These are phyloP conservation scores for Leucocoprinus birnbaumii DNA, from an alignment of 768 basidiomycete species.

Conservation along the genomic window DNA sequence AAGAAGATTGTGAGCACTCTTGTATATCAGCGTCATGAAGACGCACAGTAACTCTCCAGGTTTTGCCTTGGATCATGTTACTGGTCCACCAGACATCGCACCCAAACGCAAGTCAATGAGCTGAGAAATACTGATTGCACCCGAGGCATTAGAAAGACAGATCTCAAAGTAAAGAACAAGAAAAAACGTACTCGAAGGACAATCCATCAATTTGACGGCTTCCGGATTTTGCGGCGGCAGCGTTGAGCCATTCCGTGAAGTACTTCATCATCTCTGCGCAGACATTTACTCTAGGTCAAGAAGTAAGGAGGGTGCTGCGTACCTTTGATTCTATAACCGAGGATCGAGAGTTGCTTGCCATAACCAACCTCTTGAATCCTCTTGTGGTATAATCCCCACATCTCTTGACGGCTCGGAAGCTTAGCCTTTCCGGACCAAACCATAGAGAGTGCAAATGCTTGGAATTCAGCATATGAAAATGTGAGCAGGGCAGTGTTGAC, in stretches of 20 bases:
- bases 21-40: too few relatives aligned
- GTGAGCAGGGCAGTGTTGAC: conserved; percentile 7
- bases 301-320: neutral
- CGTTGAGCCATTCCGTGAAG: conserved; percentile 38
- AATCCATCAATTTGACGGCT: conserved; percentile 25
- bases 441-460: conserved; percentile 32
- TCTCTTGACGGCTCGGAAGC: conserved; percentile 26
- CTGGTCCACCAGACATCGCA: too few relatives aligned
- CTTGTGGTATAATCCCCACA: conserved; percentile 30
- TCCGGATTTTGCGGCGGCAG: conserved; percentile 35
- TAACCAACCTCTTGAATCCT: conserved; percentile 32
- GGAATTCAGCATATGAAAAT: conserved; percentile 36
- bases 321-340: neutral
- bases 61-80: too few relatives aligned
- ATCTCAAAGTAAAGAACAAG: too few relatives aligned
- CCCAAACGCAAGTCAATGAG: neutral
- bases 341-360: conserved; percentile 25
- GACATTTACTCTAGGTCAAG: too few relatives aligned
- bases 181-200: conserved; percentile 12
- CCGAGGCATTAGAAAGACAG: too few relatives aligned
- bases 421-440: conserved; percentile 34
- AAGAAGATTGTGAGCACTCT: too few relatives aligned
- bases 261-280: conserved; percentile 25
- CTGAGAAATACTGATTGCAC: neutral
- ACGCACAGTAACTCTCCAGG: too few relatives aligned